Base-by-base conservation (phyloP, 2,329 filamentous ascomycete species). In the Cercospora beticola region DNA sequence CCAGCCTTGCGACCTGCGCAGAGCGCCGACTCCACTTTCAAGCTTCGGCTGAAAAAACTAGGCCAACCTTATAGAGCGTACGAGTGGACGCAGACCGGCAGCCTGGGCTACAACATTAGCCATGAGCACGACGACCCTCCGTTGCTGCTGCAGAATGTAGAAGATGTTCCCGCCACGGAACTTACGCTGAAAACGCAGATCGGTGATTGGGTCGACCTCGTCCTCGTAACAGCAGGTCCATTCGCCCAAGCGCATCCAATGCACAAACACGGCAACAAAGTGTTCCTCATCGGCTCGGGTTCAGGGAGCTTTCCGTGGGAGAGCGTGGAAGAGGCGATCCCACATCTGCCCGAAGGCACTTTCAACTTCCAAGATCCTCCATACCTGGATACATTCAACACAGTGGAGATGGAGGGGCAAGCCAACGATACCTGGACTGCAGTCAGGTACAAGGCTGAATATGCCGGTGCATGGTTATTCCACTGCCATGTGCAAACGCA, bases 221-320 rank as follows among this genome's bases (percentile, higher is more conserved):
- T 79, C 46, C 70, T 79, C 66, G 62, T 73, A 12, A 71, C 74
- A 2, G 64, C 49, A 36, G 65, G 62, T 10, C 66, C 64, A 6
- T 64, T 66, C 18, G 62, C 70, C 4, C 72, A 70, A 3, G 81
- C 84, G 16, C 88, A 90, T 67, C 85, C 86, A 0, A 86, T 90
- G 60, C 88, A 90, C 81, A 89, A 89, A 79, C 88, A 90, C 77
- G 84, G 85, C 54, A 87, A 84, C 72, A 88, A 87, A 74, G 87
- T 86, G 79, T 89, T 83, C 73, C 78, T 84, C 16, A 82, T 90
- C 31, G 88, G 88, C 0, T 68, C 78, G 0, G 87, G 86, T 1
- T 58, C 70, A 10, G 77, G 77, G 0, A 30, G 54, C 1, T 90
- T 86, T 73, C 82, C 79, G n/a, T 89, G 84, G 81, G 75, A 74